Evolutionary conservation across 345 rosid genomes (phyloP), one percentile per base, ranked within the genome.

Genomic region (Aethionema arabicum): DNA sequence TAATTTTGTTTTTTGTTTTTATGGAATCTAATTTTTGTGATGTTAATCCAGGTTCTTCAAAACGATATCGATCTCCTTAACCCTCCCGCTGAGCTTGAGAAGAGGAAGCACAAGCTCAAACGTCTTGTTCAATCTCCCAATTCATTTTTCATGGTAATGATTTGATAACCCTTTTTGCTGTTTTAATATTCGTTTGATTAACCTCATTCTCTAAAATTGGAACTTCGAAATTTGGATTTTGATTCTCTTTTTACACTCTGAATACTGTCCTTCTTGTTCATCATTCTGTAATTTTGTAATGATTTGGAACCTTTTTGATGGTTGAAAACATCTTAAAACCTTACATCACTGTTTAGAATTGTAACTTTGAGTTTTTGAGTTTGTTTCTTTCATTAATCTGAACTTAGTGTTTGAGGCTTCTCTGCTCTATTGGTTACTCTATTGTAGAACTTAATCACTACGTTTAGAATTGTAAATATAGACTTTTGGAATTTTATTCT

Each of bases 31-130:
- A 21, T 21, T 21, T 21, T 21, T 21, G 27, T 52, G 59, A 56
- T 47, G 5, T 29, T 64, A 31, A 52, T 0, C 45, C 39, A 80
- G 85, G 90, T 82, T 73, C 81, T 85, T 40, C 87, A 83, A 56
- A 86, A 86, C 68, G 90, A 86, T 62, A 70, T 86, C 47, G 90
- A 86, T 70, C 74, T 80, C 72, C 78, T 83, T 62, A 82, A 86
- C 68, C 93, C 90, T 14, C 93, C 90, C 3, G 85, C 75, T 10
- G 87, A 82, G 80, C 81, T 83, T 32, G 93, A 86, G 82, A 86
- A 86, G 84, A 82, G 72, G 77, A 86, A 86, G 78, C 93, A 86
- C 76, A 86, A 86, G 79, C 90, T 83, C 76, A 86, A 86, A 77
- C 93, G 84, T 53, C 83, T 86, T 8, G 93, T 86, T 43, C 90